Evolutionary conservation across 208 protist genomes (phyloP).

Genomic region (Phytomonas francai): DNA sequence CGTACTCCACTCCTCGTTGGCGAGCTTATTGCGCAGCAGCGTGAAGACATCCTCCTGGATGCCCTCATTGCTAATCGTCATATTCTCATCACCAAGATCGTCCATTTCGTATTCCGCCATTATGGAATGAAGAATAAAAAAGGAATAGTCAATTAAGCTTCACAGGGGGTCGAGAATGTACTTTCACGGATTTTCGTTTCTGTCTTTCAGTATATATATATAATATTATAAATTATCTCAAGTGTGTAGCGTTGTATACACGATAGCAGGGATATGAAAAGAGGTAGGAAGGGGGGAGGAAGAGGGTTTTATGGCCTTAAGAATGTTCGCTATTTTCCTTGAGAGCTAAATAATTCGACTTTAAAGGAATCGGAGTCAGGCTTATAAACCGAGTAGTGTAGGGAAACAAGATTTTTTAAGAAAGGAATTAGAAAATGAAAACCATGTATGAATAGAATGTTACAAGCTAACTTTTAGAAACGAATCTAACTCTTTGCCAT

Average conservation of each 20-base stretch:
- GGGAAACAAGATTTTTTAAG: neutral
- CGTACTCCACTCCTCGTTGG: conserved; percentile 62
- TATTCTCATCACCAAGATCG: conserved; percentile 62
- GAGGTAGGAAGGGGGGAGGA: too few species aligned
- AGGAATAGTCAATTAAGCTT: too few species aligned
- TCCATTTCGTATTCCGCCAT: conserved; percentile 69
- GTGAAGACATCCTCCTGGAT: conserved; percentile 69
- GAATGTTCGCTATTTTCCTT: too few species aligned
- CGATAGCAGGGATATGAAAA: neutral
- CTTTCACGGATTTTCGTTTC: too few species aligned
- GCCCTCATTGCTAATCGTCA: conserved; percentile 72
- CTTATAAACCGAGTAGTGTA: neutral
- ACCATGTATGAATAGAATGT: too few species aligned
- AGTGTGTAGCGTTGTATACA: neutral
- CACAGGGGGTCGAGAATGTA: too few species aligned
- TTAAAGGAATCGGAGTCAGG: neutral
- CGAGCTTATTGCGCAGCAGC: conserved; percentile 62
- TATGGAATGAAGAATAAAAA: neutral
- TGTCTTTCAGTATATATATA: neutral
- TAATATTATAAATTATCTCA: neutral
- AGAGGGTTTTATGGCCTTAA: too few species aligned
- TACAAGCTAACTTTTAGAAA: neutral
- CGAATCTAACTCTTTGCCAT: neutral
- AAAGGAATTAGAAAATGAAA: neutral
- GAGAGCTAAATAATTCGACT: neutral